A percentile compares a stretch with the other conserved stretches of the same genome.
These are phyloP conservation scores for Mycosphaerella sp. DNA, from an alignment of 2,329 filamentous ascomycete species.

Conservation along the genomic window DNA sequence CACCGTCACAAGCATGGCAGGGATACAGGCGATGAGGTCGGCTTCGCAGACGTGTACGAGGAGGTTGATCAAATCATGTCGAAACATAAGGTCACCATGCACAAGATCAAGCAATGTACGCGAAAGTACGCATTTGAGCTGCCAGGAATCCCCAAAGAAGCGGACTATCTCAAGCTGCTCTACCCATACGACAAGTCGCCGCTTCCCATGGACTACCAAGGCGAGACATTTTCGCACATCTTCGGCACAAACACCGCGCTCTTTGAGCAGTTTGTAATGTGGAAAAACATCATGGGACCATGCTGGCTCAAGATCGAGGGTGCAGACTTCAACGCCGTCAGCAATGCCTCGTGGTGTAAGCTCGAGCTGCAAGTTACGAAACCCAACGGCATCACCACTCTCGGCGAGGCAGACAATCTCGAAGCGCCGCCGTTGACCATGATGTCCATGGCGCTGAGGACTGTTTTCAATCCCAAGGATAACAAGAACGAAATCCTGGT, in stretches of 20 bases:
- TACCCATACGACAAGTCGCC: constrained; percentile 84
- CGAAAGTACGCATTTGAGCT: constrained; percentile 96
- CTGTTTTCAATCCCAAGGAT: constrained; percentile 78
- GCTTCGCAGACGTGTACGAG: constrained; percentile 81
- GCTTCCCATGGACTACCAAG: constrained; percentile 62
- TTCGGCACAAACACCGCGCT: constrained; percentile 90
- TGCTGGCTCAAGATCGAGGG: constrained; percentile 92
- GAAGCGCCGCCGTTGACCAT: constrained; percentile 83
- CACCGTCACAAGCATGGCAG: constrained; percentile 52
- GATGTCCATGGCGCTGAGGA: constrained; percentile 91
- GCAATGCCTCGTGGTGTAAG: constrained; percentile 95
- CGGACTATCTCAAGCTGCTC: constrained; percentile 87
- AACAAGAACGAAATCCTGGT: constrained; percentile 96
- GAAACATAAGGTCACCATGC: constrained; percentile 73
- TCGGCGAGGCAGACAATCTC: constrained; percentile 71
- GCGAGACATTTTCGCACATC: constrained; percentile 87
- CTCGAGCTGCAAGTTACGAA: constrained; percentile 78
- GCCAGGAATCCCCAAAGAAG: constrained; percentile 76
- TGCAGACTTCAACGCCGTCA: constrained; percentile 74
- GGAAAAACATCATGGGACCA: constrained; percentile 98
- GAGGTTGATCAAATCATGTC: constrained; percentile 88
- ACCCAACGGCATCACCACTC: constrained; percentile 64
- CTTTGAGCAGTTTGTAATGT: constrained; percentile 97
- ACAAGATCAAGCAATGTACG: constrained; percentile 86
- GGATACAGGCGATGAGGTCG: constrained; percentile 69